Evolutionary conservation across 2,329 filamentous ascomycete species (phyloP).

Genomic region (Penicillium sp.): DNA sequence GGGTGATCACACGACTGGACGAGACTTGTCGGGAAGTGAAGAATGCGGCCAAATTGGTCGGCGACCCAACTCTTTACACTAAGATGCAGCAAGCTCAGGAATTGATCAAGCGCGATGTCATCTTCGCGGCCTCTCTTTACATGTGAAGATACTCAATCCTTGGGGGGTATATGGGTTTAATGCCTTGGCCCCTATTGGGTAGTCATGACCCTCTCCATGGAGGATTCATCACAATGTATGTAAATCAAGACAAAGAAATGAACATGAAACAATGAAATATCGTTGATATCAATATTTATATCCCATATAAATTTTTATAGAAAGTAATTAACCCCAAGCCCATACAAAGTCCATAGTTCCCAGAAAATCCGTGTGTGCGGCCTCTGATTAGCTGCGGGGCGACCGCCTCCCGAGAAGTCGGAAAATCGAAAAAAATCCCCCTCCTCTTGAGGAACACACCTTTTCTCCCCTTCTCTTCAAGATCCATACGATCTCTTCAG

Average conservation of each 20-base stretch:
- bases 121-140: slow-evolving; percentile 82
- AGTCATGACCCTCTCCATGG: neutral
- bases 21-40: slow-evolving; percentile 97
- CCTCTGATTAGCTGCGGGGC: slow-evolving; percentile 31
- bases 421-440: slow-evolving; percentile 25
- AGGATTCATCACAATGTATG: neutral
- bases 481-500: slow-evolving; percentile 15
- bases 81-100: slow-evolving; percentile 99
- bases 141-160: slow-evolving; percentile 56
- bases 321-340: neutral
- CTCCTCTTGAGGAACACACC: slow-evolving; percentile 19
- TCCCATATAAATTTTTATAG: neutral
- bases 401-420: slow-evolving; percentile 19
- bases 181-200: neutral
- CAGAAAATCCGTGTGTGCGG: slow-evolving; percentile 24
- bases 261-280: neutral
- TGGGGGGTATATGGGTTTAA: neutral
- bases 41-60: slow-evolving; percentile 92
- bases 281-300: neutral
- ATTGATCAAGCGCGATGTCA: slow-evolving; percentile 94
- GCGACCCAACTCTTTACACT: slow-evolving; percentile 84
- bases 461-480: slow-evolving; percentile 16
- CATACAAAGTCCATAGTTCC: neutral
- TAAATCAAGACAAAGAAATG: slow-evolving; percentile 3
- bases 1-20: slow-evolving; percentile 88